Percentiles rank a stretch among this genome's conserved stretches.
phyloP scores from a whole-genome alignment of 2,329 filamentous ascomycete genomes.

The Sphaerulina musiva region DNA sequence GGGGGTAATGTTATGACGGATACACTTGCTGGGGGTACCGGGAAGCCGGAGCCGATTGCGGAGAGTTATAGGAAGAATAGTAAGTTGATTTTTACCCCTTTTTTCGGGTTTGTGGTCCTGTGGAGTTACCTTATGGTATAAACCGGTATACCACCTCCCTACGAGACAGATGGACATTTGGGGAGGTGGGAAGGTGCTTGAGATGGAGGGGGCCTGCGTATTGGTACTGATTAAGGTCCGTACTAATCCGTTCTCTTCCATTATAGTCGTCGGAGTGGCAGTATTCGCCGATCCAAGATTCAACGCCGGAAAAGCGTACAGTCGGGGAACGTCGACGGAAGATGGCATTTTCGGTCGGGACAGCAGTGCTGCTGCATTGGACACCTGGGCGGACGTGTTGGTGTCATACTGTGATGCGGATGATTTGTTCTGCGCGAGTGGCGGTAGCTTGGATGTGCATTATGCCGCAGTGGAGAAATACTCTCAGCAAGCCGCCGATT shows the following conservation, averaged over 20 bases:
- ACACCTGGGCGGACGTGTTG: slow-evolving; percentile 19
- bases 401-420: slow-evolving; percentile 23
- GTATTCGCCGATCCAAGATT: slow-evolving; percentile 36
- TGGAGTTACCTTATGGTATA: no score
- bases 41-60: slow-evolving; percentile 25
- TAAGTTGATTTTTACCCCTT: slow-evolving; percentile 2
- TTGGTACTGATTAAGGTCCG: no score
- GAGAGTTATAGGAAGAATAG: slow-evolving; percentile 28
- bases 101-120: background rate
- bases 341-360: slow-evolving; percentile 26
- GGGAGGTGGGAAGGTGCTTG: no score
- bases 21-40: slow-evolving; percentile 14
- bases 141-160: no score
- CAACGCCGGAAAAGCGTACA: slow-evolving; percentile 27
- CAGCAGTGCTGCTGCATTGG: slow-evolving; percentile 14
- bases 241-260: background rate
- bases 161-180: no score
- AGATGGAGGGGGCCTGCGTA: no score
- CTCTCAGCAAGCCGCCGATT: slow-evolving; percentile 19
- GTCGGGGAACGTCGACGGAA: slow-evolving; percentile 30
- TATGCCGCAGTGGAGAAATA: slow-evolving; percentile 16
- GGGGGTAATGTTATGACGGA: slow-evolving; percentile 24
- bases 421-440: slow-evolving; percentile 24
- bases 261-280: slow-evolving; percentile 31
- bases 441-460: slow-evolving; percentile 18